phyloP scores from a whole-genome alignment of 2,329 filamentous ascomycete species.

The Monilinia polystroma region DNA sequence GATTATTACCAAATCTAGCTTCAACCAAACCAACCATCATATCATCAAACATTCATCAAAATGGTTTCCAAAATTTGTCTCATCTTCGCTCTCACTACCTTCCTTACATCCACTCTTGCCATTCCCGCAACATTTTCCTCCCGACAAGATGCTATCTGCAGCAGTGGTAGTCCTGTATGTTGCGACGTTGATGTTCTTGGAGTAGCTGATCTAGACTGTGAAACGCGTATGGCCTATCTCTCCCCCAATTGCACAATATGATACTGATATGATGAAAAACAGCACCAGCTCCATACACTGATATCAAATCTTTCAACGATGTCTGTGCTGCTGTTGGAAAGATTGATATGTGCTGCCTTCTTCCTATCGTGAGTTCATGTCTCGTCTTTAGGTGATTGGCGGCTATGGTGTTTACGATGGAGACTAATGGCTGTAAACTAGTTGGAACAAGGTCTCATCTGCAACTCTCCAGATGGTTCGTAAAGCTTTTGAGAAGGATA shows the following conservation, averaged over 20 bases:
- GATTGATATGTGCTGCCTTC: constrained; percentile 53
- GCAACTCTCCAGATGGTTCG: background rate
- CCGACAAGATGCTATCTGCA: constrained; percentile 10
- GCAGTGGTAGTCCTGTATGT: constrained; percentile 48
- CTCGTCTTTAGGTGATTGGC: too few relatives aligned
- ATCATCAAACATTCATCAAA: constrained; percentile 23
- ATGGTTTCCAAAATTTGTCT: constrained; percentile 24
- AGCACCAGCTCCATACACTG: constrained; percentile 43
- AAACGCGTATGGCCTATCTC: constrained; percentile 45
- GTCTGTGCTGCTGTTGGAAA: constrained; percentile 37
- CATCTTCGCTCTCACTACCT: constrained; percentile 26
- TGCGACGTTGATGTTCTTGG: constrained; percentile 62
- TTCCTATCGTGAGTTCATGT: constrained; percentile 45
- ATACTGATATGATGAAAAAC: constrained; percentile 2
- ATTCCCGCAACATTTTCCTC: constrained; percentile 31
- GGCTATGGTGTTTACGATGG: too few relatives aligned
- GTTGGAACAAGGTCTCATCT: constrained; percentile 15
- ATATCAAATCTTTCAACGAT: constrained; percentile 44
- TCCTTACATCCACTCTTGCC: constrained; percentile 36
- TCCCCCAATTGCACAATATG: background rate
- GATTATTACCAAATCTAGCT: too few relatives aligned
- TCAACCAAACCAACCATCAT: background rate
- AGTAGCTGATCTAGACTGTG: constrained; percentile 57
- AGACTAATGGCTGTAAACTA: background rate
- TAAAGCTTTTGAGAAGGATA: background rate